phyloP scores from a whole-genome alignment of 768 basidiomycete species.

The Mrakia frigida region DNA sequence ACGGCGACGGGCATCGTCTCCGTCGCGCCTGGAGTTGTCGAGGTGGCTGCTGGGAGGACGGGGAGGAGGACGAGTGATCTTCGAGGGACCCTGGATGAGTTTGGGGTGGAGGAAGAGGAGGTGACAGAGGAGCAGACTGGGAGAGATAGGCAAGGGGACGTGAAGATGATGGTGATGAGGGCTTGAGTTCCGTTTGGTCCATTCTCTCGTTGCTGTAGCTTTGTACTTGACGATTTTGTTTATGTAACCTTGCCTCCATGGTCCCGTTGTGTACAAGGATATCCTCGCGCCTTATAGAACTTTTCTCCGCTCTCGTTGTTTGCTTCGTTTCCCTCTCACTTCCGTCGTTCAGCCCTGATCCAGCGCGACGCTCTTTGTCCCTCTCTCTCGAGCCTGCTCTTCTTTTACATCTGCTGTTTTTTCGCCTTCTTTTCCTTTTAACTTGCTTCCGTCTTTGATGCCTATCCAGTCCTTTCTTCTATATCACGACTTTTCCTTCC shows the following conservation, averaged over 20 bases:
- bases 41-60: conserved; percentile 8
- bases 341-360: not conserved
- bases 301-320: not conserved
- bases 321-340: not conserved
- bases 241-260: not conserved
- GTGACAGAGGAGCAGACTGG: not conserved
- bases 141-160: too few relatives aligned
- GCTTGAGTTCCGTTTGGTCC: not conserved
- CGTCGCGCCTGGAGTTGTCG: not conserved
- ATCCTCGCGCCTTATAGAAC: not conserved
- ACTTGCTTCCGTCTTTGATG: too few relatives aligned
- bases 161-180: not conserved
- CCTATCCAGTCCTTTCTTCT: too few relatives aligned
- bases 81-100: conserved; percentile 11
- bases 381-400: not conserved
- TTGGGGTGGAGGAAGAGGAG: not conserved
- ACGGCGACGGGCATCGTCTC: not conserved
- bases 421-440: too few relatives aligned
- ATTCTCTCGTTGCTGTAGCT: not conserved
- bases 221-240: not conserved
- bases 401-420: too few relatives aligned
- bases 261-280: not conserved
- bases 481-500: not conserved
- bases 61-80: conserved; percentile 26
- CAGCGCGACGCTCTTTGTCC: not conserved